Evolutionary conservation across 2,329 filamentous ascomycete genomes (phyloP).

Genomic region (Pleomassaria siparia): DNA sequence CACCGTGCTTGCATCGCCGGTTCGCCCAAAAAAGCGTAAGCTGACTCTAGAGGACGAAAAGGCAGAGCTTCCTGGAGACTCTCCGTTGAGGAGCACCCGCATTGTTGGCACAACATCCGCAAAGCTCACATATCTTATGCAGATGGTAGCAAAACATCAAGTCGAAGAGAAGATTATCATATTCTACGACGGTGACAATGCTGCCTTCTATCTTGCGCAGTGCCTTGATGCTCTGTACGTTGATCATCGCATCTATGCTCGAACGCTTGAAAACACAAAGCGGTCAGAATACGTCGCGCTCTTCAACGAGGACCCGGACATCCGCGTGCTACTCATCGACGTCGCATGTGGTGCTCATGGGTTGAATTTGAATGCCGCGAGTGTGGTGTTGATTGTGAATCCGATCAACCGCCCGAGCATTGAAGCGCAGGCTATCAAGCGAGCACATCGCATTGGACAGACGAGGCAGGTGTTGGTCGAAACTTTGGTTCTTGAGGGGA

Average conservation of each 20-base stretch:
- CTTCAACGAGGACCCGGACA: conserved; percentile 70
- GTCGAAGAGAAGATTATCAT: conserved; percentile 80
- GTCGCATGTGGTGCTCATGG: conserved; percentile 87
- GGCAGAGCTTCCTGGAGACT: conserved; percentile 43
- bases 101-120: conserved; percentile 81
- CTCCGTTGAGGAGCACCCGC: conserved; percentile 60
- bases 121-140: conserved; percentile 84
- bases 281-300: conserved; percentile 75
- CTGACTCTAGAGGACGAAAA: conserved; percentile 33
- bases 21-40: conserved; percentile 32
- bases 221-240: conserved; percentile 72
- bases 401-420: conserved; percentile 83
- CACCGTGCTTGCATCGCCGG: conserved; percentile 13
- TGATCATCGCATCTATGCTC: conserved; percentile 68
- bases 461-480: conserved; percentile 77
- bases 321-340: conserved; percentile 86
- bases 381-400: conserved; percentile 84
- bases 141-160: conserved; percentile 69
- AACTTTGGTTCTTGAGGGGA: conserved; percentile 77
- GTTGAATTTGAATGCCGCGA: conserved; percentile 80
- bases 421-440: conserved; percentile 88
- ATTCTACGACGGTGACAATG: conserved; percentile 88
- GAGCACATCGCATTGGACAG: conserved; percentile 86
- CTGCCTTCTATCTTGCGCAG: conserved; percentile 82
- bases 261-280: conserved; percentile 59